Percentiles rank a stretch among this genome's conserved stretches.
These are phyloP conservation scores for Otatea glauca DNA, from an alignment of 176 grass and related monocot species.

Conservation along the genomic window DNA sequence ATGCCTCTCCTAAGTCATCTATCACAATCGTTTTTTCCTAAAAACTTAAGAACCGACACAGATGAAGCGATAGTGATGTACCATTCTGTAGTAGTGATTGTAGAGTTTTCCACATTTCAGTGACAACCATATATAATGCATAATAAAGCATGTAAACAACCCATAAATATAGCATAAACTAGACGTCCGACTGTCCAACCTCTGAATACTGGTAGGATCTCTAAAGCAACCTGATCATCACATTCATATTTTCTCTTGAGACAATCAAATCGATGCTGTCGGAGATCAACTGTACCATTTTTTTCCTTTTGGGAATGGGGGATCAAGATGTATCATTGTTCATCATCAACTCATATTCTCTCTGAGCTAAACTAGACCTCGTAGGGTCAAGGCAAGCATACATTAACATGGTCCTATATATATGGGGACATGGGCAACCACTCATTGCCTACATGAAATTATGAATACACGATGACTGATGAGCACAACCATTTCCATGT, in stretches of 20 bases:
- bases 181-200: not conserved
- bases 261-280: not conserved
- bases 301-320: not conserved
- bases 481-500: not conserved
- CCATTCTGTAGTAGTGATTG: too few relatives aligned
- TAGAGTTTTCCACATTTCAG: too few relatives aligned
- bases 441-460: not conserved
- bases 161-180: too few relatives aligned
- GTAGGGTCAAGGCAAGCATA: not conserved
- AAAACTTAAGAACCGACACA: too few relatives aligned
- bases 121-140: too few relatives aligned
- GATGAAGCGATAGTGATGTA: too few relatives aligned
- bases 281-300: not conserved
- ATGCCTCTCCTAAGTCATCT: too few relatives aligned
- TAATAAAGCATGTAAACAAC: too few relatives aligned
- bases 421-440: conserved; percentile 19
- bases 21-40: too few relatives aligned
- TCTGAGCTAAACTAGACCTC: not conserved
- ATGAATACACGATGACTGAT: conserved; percentile 8
- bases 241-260: not conserved
- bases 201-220: not conserved
- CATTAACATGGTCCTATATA: not conserved
- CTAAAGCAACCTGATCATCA: conserved; percentile 5
- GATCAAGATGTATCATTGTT: conserved; percentile 8
- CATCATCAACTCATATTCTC: conserved; percentile 33